Evolutionary conservation across 495 filamentous ascomycete genomes (phyloP).

Genomic region (Friedmanniomyces simplex): DNA sequence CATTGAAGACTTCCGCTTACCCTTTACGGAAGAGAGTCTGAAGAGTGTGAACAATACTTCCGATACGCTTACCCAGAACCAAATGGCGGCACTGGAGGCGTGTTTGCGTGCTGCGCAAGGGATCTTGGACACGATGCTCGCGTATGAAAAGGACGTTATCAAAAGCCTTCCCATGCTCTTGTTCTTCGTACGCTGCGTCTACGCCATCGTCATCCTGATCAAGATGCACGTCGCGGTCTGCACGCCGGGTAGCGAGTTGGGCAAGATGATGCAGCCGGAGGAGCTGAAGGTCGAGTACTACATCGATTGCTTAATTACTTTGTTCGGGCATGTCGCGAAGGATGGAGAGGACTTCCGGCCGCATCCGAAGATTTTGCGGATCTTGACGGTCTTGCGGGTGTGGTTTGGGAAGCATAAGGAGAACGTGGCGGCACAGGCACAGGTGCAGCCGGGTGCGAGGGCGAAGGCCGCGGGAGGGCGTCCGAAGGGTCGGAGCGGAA

Average conservation of each 20-base stretch:
- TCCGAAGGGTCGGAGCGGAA: neutral
- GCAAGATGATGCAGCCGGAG: constrained; percentile 63
- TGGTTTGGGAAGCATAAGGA: constrained; percentile 54
- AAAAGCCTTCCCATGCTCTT: constrained; percentile 68
- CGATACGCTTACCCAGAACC: constrained; percentile 38
- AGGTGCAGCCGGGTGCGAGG: neutral
- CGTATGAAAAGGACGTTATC: constrained; percentile 49
- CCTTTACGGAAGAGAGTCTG: constrained; percentile 40
- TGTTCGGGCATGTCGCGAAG: constrained; percentile 54
- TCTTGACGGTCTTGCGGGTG: constrained; percentile 60
- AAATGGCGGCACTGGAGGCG: constrained; percentile 57
- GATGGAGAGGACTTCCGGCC: constrained; percentile 56
- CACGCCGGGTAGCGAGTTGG: constrained; percentile 56
- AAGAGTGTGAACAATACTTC: constrained; percentile 30
- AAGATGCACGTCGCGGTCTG: constrained; percentile 76
- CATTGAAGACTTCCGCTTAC: constrained; percentile 47
- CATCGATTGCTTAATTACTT: constrained; percentile 53
- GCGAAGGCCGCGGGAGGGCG: neutral
- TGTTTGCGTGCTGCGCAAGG: constrained; percentile 64
- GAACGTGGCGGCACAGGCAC: neutral
- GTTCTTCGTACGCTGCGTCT: constrained; percentile 66
- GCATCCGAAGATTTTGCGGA: constrained; percentile 64
- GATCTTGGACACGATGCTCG: constrained; percentile 59
- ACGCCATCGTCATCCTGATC: constrained; percentile 75
- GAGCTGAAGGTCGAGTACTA: constrained; percentile 67